These are phyloP conservation scores for Rugosomyces carneus DNA, from an alignment of 1,284 basidiomycete genomes.

Conservation along the genomic window DNA sequence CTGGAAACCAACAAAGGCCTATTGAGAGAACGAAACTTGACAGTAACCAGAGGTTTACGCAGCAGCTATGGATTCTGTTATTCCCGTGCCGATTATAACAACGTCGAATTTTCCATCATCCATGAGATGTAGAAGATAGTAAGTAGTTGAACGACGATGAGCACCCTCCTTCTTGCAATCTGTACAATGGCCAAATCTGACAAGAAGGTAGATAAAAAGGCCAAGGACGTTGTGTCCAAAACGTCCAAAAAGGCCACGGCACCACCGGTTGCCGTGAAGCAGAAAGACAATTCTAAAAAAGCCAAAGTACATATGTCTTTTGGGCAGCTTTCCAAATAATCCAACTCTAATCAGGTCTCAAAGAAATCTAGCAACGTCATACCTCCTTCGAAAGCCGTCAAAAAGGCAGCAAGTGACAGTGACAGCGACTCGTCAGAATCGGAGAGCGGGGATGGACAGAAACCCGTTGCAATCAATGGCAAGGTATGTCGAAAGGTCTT, in stretches of 20 bases:
- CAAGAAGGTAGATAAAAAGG: slow-evolving; percentile 39
- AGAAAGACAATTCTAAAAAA: slow-evolving; percentile 32
- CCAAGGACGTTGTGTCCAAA: slow-evolving; percentile 25
- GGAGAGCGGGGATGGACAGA: slow-evolving; percentile 20
- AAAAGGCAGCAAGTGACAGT: slow-evolving; percentile 17
- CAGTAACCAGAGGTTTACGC: slow-evolving; percentile 53
- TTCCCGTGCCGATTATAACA: slow-evolving; percentile 81
- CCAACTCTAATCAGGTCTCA: slow-evolving; percentile 1
- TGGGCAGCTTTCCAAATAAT: slow-evolving; percentile 4
- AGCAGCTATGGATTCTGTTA: slow-evolving; percentile 82
- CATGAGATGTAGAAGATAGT: slow-evolving; percentile 17
- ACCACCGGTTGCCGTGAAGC: slow-evolving; percentile 22
- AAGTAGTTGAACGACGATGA: neutral
- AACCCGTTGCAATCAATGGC: slow-evolving; percentile 24
- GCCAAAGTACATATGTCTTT: slow-evolving; percentile 25
- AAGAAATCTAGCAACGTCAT: slow-evolving; percentile 23
- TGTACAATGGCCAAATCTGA: slow-evolving; percentile 42
- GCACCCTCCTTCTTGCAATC: slow-evolving; percentile 5
- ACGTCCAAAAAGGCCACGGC: slow-evolving; percentile 34
- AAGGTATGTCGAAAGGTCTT: slow-evolving; percentile 24
- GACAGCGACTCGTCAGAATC: slow-evolving; percentile 19
- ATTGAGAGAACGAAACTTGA: slow-evolving; percentile 19
- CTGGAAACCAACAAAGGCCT: slow-evolving; percentile 32
- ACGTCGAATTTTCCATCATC: slow-evolving; percentile 61
- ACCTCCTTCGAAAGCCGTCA: slow-evolving; percentile 20